These are phyloP conservation scores for Aspergillus intermedius DNA, from an alignment of 2,329 filamentous ascomycete species.

Conservation along the genomic window DNA sequence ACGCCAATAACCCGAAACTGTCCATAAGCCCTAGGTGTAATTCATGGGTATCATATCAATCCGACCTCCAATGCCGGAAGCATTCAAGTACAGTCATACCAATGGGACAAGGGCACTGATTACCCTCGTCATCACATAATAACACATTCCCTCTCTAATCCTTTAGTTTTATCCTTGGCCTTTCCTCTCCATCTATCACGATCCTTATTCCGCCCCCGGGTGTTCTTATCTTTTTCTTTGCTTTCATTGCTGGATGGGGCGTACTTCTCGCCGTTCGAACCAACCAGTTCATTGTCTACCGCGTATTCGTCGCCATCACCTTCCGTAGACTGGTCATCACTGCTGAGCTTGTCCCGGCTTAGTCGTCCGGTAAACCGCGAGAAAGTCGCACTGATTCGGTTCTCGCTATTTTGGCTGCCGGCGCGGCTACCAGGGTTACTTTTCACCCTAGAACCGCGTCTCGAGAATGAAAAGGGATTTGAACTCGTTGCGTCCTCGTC, in stretches of 20 bases:
- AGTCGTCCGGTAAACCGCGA: conserved; percentile 28
- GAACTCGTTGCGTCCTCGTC: conserved; percentile 6
- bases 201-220: conserved; percentile 16
- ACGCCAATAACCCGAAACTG: background rate
- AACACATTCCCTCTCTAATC: conserved; percentile 38
- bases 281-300: conserved; percentile 14
- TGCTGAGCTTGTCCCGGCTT: conserved; percentile 25
- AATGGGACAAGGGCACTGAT: background rate
- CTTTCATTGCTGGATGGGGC: conserved; percentile 3
- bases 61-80: background rate
- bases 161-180: conserved; percentile 27
- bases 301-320: conserved; percentile 20
- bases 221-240: conserved; percentile 14
- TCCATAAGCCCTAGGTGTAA: background rate
- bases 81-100: background rate
- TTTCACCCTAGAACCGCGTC: conserved; percentile 23
- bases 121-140: conserved; percentile 28
- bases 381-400: conserved; percentile 28
- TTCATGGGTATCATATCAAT: conserved; percentile 4
- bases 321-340: conserved; percentile 17
- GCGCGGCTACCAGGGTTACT: conserved; percentile 31
- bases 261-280: conserved; percentile 10
- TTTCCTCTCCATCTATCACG: conserved; percentile 13
- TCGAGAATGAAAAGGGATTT: conserved; percentile 20
- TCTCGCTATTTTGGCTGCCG: conserved; percentile 31